Base-by-base conservation (phyloP, 2,329 filamentous ascomycete species). In the Stachybotrys chartarum region DNA sequence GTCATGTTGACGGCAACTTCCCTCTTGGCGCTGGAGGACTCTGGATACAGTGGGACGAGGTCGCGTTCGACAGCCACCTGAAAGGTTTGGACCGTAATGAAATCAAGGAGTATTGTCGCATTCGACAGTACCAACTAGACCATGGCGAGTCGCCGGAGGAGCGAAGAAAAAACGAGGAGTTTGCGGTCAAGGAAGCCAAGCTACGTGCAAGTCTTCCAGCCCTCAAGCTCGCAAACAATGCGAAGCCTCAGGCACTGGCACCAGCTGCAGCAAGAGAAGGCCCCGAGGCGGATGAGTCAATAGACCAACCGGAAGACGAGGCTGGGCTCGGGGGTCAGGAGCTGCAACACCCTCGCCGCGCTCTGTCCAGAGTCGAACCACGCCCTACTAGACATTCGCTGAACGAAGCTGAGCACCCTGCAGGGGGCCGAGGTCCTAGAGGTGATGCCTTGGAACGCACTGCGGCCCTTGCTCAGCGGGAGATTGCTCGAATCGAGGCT, bases 41-140 rank as follows among this genome's bases (percentile, higher is more conserved):
- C 1, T 86, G 83, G 83, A 82, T 86, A 44, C 70, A 77, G 6
- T 85, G 83, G 58, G 82, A 86, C 14, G 82, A 86, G 52, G 80
- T 85, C 11, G 75, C 78, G 39, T 79, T 85, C 30, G 77, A 86
- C 30, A 71, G 75, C 1, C 82, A 85, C 51, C 71, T 87, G 0
- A 66, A 71, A n/a, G 61, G 68, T 1, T 68, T 86, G 1, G 75
- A 68, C 5, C 71, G 83, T 10, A 71, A 75, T 1, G 82, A 86
- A 59, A 73, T 86, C 51, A 86, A 86, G 65, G 83, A 86, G 61
- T 86, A 85, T 59, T 81, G 80, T 52, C 81, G 83, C 17, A 76
- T 86, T 45, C 79, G 83, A 5, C 82, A 85, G 62, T 75, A 70
- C 50, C 82, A 86, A 59, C 68, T 84, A 1, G 81, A 85, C 50